Conservation (phyloP, 139 green algal species). For the Chlamydomonas sphaeroides region DNA sequence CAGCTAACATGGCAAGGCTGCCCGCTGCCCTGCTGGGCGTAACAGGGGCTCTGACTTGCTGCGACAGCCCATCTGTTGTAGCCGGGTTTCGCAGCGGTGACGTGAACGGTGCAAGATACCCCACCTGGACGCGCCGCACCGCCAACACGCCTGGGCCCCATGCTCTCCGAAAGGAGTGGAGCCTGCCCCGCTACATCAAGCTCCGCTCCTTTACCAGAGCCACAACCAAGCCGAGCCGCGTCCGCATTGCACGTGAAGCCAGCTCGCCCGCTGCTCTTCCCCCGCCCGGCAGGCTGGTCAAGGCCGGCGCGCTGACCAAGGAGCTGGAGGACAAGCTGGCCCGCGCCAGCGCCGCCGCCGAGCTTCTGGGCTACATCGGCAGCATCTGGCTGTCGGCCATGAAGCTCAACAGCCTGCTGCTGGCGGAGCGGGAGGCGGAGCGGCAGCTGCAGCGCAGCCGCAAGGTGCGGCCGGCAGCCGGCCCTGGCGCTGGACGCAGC, state of each 20-base stretch:
- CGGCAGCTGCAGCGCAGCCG: conserved; percentile 44
- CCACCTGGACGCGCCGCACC: too few species aligned
- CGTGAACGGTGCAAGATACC: too few species aligned
- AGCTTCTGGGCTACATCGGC: conserved; percentile 81
- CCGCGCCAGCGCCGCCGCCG: conserved; percentile 67
- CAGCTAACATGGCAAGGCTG: conserved; percentile 79
- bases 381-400: conserved; percentile 68
- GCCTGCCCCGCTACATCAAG: too few species aligned
- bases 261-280: too few species aligned
- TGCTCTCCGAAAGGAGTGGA: too few species aligned
- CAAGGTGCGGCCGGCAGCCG: conserved; percentile 22
- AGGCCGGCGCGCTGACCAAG: conserved; percentile 78
- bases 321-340: conserved; percentile 57
- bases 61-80: too few species aligned
- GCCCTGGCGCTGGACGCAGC: too few species aligned
- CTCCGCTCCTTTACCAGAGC: too few species aligned
- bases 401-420: conserved; percentile 50
- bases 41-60: neutral
- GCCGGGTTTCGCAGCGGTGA: too few species aligned
- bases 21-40: neutral
- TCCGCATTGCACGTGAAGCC: too few species aligned
- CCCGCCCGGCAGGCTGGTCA: conserved; percentile 86
- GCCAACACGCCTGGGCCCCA: too few species aligned
- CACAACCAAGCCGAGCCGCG: too few species aligned
- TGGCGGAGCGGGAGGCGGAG: conserved; percentile 64